These are phyloP conservation scores for Gossypium rotundifolium DNA, from an alignment of 345 rosid genomes.

Conservation along the genomic window DNA sequence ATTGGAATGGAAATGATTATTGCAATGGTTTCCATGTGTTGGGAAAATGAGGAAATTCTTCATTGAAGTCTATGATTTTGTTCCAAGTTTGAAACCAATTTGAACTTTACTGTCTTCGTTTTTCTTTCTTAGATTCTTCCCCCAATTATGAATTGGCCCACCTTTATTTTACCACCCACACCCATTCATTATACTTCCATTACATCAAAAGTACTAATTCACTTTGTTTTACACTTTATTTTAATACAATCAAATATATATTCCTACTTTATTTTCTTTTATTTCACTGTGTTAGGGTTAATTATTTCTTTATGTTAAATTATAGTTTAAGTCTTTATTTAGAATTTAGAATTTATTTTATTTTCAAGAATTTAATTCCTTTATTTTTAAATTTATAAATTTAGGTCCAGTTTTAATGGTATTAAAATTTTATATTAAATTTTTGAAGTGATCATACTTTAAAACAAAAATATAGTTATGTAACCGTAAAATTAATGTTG, in stretches of 20 bases:
- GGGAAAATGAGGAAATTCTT: not conserved
- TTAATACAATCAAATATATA: too few relatives aligned
- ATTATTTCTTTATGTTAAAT: too few relatives aligned
- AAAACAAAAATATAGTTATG: too few relatives aligned
- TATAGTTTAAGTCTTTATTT: too few relatives aligned
- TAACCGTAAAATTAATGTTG: too few relatives aligned
- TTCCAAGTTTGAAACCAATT: not conserved
- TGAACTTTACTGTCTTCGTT: not conserved
- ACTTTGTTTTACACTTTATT: not conserved
- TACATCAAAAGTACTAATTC: not conserved
- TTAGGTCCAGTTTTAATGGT: rapidly evolving
- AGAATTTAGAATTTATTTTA: too few relatives aligned
- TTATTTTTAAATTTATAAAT: too few relatives aligned
- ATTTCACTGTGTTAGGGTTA: too few relatives aligned
- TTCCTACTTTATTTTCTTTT: too few relatives aligned
- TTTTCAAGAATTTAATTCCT: rapidly evolving
- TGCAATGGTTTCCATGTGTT: not conserved
- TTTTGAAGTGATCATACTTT: too few relatives aligned
- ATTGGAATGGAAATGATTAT: too few relatives aligned
- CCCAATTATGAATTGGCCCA: not conserved
- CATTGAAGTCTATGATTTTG: not conserved
- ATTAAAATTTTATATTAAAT: too few relatives aligned
- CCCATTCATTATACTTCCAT: not conserved
- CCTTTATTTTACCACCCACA: not conserved
- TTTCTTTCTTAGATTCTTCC: not conserved